A percentile compares a stretch with the other conserved stretches of the same genome.
Evolutionary conservation across 345 rosid species (phyloP).

Genomic region (Nephelium lappaceum): DNA sequence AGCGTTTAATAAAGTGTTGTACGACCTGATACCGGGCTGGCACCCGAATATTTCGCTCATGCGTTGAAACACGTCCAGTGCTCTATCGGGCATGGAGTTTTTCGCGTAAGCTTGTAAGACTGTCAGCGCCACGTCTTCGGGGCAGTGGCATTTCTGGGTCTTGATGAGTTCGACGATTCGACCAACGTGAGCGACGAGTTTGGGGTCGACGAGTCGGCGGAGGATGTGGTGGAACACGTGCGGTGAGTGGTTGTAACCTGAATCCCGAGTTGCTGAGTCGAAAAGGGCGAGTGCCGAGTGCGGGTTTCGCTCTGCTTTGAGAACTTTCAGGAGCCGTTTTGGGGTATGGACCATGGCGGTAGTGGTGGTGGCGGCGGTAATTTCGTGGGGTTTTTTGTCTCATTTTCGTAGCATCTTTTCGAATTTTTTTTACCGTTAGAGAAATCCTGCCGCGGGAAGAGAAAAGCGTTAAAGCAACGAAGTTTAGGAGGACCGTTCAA

Average conservation of each 20-base stretch:
- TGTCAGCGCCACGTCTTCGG: conserved; percentile 74
- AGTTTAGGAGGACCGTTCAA: not conserved
- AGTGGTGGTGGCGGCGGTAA: conserved; percentile 17
- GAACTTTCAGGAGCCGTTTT: conserved; percentile 57
- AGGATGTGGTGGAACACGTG: conserved; percentile 76
- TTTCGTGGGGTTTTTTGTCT: conserved; percentile 12
- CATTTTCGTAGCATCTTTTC: conserved; percentile 25
- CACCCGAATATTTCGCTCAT: conserved; percentile 75
- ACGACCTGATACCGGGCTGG: conserved; percentile 72
- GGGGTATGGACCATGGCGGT: conserved; percentile 64
- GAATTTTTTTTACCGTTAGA: not conserved
- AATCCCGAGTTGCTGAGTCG: conserved; percentile 64
- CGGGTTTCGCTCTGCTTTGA: conserved; percentile 60
- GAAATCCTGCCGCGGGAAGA: not conserved
- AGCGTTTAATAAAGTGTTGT: conserved; percentile 62
- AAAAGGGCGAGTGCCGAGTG: conserved; percentile 58
- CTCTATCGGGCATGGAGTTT: conserved; percentile 61
- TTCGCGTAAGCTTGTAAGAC: conserved; percentile 68
- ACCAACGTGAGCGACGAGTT: conserved; percentile 46
- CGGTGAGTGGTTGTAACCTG: conserved; percentile 57
- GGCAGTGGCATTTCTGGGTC: conserved; percentile 60
- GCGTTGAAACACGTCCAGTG: conserved; percentile 58
- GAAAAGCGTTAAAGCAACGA: not conserved
- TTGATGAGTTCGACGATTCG: conserved; percentile 62
- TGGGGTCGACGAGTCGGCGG: conserved; percentile 61